These are phyloP conservation scores for Thalassiosira hispida DNA, from an alignment of 352 stramenopile genomes.

Conservation along the genomic window DNA sequence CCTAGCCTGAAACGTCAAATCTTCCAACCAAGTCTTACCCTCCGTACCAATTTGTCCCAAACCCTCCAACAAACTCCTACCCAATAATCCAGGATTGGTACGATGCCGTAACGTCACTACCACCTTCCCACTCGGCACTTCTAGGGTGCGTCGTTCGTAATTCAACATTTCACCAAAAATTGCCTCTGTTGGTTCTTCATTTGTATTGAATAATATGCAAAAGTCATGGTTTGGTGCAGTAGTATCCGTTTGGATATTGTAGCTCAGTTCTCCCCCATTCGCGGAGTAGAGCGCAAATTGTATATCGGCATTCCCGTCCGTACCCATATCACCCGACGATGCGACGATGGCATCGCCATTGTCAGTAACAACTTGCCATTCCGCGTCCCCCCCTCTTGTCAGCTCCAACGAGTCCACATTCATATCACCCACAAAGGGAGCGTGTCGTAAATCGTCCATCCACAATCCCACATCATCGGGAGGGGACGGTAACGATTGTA, in stretches of 20 bases:
- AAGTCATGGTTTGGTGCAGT: constrained; percentile 53
- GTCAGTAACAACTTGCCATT: constrained; percentile 12
- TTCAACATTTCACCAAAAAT: constrained; percentile 39
- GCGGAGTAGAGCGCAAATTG: constrained; percentile 31
- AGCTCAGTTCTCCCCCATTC: constrained; percentile 34
- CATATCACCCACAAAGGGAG: constrained; percentile 16
- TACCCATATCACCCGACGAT: constrained; percentile 10
- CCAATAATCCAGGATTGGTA: constrained; percentile 52
- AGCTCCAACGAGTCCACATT: constrained; percentile 29
- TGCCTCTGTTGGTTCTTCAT: neutral
- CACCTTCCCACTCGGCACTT: constrained; percentile 38
- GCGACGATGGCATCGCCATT: constrained; percentile 14
- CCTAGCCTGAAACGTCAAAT: constrained; percentile 29
- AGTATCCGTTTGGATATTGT: constrained; percentile 36
- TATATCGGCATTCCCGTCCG: constrained; percentile 24
- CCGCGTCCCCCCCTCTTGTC: constrained; percentile 14
- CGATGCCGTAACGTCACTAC: constrained; percentile 36
- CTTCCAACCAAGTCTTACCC: constrained; percentile 38
- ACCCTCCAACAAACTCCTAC: constrained; percentile 14
- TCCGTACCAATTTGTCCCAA: constrained; percentile 26
- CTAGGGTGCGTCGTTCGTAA: constrained; percentile 25
- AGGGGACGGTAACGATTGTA: constrained; percentile 24
- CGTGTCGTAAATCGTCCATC: constrained; percentile 48
- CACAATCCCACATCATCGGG: constrained; percentile 14
- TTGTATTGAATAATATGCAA: constrained; percentile 43